Conservation (phyloP, 257 asterid species). For the Eucommia ulmoides region DNA sequence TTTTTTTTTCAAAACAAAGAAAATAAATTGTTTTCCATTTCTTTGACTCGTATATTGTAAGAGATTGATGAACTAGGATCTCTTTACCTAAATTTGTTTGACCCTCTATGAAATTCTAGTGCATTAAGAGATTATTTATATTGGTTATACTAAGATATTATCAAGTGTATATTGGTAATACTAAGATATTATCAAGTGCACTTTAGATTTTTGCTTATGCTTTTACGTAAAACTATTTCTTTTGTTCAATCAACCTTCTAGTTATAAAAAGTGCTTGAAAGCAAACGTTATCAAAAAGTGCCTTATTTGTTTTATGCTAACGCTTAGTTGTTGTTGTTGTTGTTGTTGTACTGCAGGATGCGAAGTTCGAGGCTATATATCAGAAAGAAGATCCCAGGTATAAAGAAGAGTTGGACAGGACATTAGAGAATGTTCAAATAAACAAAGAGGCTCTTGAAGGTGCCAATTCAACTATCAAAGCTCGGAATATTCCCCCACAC, state of each 20-base stretch:
- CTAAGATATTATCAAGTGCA: too few species aligned
- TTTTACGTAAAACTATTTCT: background rate
- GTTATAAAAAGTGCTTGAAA: background rate
- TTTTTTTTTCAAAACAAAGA: too few species aligned
- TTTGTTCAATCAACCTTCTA: background rate
- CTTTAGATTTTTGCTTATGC: background rate
- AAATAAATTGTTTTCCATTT: too few species aligned
- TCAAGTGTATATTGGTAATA: too few species aligned
- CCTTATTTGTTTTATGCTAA: background rate
- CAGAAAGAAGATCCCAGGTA: slow-evolving; percentile 31
- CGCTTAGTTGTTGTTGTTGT: background rate
- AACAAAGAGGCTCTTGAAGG: slow-evolving; percentile 45
- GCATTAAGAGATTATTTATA: too few species aligned
- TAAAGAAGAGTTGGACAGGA: slow-evolving; percentile 25
- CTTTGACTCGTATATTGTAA: too few species aligned
- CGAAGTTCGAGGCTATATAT: slow-evolving; percentile 29
- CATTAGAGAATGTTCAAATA: slow-evolving; percentile 23
- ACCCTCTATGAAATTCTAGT: too few species aligned
- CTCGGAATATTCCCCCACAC: slow-evolving; percentile 56
- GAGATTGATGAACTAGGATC: too few species aligned
- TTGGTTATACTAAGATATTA: too few species aligned
- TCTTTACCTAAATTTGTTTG: too few species aligned
- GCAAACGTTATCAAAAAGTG: background rate
- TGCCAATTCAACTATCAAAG: slow-evolving; percentile 15
- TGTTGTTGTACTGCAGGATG: slow-evolving; percentile 26